A percentile compares a stretch with the other conserved stretches of the same genome.
phyloP scores from a whole-genome alignment of 805 yeast genomes.

The Priceomyces melissophilus region DNA sequence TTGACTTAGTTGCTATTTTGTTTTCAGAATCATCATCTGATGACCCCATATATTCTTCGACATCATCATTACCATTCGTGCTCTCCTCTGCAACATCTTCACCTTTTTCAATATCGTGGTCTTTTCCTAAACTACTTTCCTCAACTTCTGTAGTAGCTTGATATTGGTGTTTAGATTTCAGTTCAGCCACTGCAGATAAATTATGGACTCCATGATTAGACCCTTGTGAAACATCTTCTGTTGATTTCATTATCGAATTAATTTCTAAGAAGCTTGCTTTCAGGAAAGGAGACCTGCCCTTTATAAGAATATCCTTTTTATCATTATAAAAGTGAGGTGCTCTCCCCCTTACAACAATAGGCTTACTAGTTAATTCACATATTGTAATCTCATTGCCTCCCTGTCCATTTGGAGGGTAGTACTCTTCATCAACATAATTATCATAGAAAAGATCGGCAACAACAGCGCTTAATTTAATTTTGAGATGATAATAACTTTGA shows the following conservation, averaged over 20 bases:
- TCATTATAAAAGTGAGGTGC: constrained; percentile 60
- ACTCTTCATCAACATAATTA: constrained; percentile 33
- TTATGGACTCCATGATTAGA: too few relatives aligned
- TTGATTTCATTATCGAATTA: constrained; percentile 4
- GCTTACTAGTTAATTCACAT: constrained; percentile 34
- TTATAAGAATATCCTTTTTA: constrained; percentile 46
- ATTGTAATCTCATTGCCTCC: constrained; percentile 27
- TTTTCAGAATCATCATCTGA: constrained; percentile 5
- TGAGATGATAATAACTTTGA: constrained; percentile 45
- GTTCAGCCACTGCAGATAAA: too few relatives aligned
- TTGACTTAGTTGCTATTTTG: background rate
- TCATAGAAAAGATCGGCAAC: constrained; percentile 38
- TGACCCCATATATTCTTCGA: constrained; percentile 2
- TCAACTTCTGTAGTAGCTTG: background rate
- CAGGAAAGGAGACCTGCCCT: constrained; percentile 18
- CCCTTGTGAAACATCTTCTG: background rate
- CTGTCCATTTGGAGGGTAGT: constrained; percentile 11
- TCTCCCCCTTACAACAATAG: constrained; percentile 57
- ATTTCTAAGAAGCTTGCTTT: constrained; percentile 14
- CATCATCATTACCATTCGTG: constrained; percentile 6
- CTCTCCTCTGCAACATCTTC: constrained; percentile 5
- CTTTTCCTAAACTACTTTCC: background rate
- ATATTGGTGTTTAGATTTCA: background rate
- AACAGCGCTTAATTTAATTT: constrained; percentile 30
- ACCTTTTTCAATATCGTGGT: background rate